Percentiles rank a stretch among this genome's conserved stretches.
phyloP scores from a whole-genome alignment of 1,139 yeast genomes.

The Candida glucosophila region DNA sequence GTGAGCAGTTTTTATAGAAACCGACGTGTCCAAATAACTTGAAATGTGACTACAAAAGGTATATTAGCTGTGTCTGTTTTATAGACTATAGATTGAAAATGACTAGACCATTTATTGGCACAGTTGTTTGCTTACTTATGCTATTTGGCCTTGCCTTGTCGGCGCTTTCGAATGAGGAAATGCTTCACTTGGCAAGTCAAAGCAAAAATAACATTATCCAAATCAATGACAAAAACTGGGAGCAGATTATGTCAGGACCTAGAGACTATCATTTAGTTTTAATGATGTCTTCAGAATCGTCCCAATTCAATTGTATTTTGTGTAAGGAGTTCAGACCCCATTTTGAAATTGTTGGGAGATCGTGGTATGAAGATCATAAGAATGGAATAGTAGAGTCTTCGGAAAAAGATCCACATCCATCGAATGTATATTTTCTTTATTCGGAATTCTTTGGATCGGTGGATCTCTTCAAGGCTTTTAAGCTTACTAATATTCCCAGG shows the following conservation, averaged over 20 bases:
- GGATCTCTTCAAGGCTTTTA: slow-evolving; percentile 45
- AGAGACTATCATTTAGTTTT: slow-evolving; percentile 63
- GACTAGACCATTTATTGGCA: too few relatives aligned
- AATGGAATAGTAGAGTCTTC: slow-evolving; percentile 21
- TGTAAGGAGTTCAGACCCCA: slow-evolving; percentile 70
- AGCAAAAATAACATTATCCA: slow-evolving; percentile 16
- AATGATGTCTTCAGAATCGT: slow-evolving; percentile 64
- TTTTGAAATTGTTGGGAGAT: slow-evolving; percentile 45
- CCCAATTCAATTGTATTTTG: slow-evolving; percentile 67
- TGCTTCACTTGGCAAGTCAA: slow-evolving; percentile 13
- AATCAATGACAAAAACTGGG: slow-evolving; percentile 55
- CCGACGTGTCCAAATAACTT: too few relatives aligned
- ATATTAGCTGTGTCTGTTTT: too few relatives aligned
- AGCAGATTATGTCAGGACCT: slow-evolving; percentile 52
- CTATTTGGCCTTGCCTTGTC: too few relatives aligned
- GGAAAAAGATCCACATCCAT: slow-evolving; percentile 13
- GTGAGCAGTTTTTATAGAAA: too few relatives aligned
- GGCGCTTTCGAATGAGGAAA: slow-evolving; percentile 21
- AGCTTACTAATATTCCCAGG: slow-evolving; percentile 73
- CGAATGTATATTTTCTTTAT: slow-evolving; percentile 55
- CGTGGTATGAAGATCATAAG: slow-evolving; percentile 45
- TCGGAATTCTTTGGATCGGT: slow-evolving; percentile 61
- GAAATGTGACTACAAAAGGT: too few relatives aligned
- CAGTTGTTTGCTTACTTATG: too few relatives aligned
- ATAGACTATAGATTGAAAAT: too few relatives aligned